Evolutionary conservation across 352 stramenopile genomes (phyloP), one percentile per base, ranked within the genome.

Genomic region (Elongisporangium undulatum): DNA sequence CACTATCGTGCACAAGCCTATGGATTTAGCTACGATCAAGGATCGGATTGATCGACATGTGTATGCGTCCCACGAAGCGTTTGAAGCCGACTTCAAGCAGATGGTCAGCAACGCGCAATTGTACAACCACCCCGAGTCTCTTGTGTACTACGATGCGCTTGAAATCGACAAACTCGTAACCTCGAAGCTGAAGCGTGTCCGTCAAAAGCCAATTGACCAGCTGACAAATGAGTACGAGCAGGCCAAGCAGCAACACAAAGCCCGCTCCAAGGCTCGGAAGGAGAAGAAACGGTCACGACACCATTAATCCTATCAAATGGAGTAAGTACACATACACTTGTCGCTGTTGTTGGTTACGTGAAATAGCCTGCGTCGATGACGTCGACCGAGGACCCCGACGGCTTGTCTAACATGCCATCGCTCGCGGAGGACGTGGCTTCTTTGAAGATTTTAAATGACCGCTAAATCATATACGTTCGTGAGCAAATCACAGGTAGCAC

Each of bases 21-120:
- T 97, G 87, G 87, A 94, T 57, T 72, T 97, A 13, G 54, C 66
- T 38, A 93, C 84, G n/a, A 97, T 97, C 63, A 93, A 92, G 50
- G 53, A 49, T 13, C 90, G 91, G 5, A 83, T 94, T 9, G 84
- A 92, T 55, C 63, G 62, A 38, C 79, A 90, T 55, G 61, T 74
- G 38, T 95, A 95, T 62, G 58, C 67, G 0, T 78, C 69, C 0
- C 85, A 94, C 62, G 68, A 67, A 13, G 58, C 78, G 57, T 89
- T 95, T 63, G 86, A 92, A 51, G 72, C 64, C 9, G 89, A 97
- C 66, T 82, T 96, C 53, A 79, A 78, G 51, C 77, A 92, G 53
- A 95, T 97, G 77, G 73, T 95, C 49, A 64, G 69, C 51, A 97
- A 97, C 65, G 85, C 90, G 45, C 81, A 95, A 68, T 66, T 89